Evolutionary conservation across 352 stramenopile species (phyloP).

Genomic region (Pythium phragmiticola): DNA sequence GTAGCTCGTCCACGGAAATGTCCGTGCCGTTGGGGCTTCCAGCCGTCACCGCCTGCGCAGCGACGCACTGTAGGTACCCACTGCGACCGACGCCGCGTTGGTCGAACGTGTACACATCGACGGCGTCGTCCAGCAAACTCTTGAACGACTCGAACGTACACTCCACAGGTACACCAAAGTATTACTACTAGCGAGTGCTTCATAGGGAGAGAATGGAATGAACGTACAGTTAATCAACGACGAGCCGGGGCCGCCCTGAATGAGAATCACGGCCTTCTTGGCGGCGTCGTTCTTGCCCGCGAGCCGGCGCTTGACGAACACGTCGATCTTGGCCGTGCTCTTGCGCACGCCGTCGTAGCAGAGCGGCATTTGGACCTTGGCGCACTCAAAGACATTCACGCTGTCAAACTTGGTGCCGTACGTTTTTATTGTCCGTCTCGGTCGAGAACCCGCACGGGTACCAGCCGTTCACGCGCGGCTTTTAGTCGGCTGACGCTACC

Average conservation of each 20-base stretch:
- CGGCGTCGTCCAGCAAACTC: background rate
- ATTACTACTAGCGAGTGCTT: background rate
- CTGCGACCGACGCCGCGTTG: constrained; percentile 45
- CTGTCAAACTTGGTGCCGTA: background rate
- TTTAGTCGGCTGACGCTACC: constrained; percentile 10
- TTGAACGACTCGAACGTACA: too few species aligned
- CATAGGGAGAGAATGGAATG: too few species aligned
- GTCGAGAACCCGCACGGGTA: constrained; percentile 47
- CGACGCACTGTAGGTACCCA: constrained; percentile 35
- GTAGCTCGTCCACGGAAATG: constrained; percentile 23
- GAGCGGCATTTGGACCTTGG: constrained; percentile 60
- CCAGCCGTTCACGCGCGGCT: constrained; percentile 52
- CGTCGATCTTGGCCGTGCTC: constrained; percentile 48
- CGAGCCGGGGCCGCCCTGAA: constrained; percentile 17
- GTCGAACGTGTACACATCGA: constrained; percentile 48
- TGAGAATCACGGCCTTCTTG: constrained; percentile 13
- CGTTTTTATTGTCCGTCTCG: constrained; percentile 5
- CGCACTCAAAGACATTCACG: constrained; percentile 47
- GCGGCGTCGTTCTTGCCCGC: constrained; percentile 1
- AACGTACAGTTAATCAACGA: constrained; percentile 14
- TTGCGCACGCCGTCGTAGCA: constrained; percentile 65
- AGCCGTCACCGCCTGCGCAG: constrained; percentile 25
- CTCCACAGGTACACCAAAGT: too few species aligned
- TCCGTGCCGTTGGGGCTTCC: constrained; percentile 13
- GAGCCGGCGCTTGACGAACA: constrained; percentile 40